Percentiles rank a stretch among this genome's conserved stretches.
Evolutionary conservation across 2,329 filamentous ascomycete species (phyloP).

Genomic region (Atkinsonella hypoxylon): DNA sequence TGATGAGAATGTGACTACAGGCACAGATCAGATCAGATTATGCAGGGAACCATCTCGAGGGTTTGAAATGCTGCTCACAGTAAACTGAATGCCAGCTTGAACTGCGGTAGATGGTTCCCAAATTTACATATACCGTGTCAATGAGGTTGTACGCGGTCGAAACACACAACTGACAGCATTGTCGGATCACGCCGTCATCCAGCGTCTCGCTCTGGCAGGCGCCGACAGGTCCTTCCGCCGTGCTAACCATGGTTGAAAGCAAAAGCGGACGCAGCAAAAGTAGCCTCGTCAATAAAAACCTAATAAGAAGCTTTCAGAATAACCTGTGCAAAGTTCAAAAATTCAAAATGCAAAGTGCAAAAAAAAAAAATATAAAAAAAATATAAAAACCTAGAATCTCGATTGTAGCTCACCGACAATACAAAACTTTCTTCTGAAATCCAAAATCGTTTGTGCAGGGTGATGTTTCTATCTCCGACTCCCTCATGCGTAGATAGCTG

Average conservation of each 20-base stretch:
- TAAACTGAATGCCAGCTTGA: conserved; percentile 5
- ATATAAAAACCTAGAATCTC: no score
- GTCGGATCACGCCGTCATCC: conserved; percentile 1
- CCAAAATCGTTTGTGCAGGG: background rate
- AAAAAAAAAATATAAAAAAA: no score
- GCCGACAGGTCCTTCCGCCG: background rate
- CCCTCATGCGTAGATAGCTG: background rate
- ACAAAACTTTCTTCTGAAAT: conserved; percentile 3
- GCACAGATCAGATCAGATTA: background rate
- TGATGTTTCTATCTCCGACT: background rate
- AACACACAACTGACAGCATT: conserved; percentile 3
- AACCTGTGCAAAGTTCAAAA: no score
- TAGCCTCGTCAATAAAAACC: conserved; percentile 3
- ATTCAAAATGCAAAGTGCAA: no score
- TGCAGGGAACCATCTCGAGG: background rate
- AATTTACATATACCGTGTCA: background rate
- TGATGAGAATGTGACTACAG: conserved; percentile 1
- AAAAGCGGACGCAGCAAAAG: background rate
- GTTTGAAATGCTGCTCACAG: background rate
- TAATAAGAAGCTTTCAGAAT: background rate
- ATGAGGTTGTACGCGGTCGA: conserved; percentile 3
- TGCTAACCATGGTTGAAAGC: background rate
- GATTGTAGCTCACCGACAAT: background rate
- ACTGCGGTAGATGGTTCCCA: conserved; percentile 1
- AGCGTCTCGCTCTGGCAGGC: background rate